Conservation (phyloP, 2,329 filamentous ascomycete genomes). For the Penicillium brevicompactum region DNA sequence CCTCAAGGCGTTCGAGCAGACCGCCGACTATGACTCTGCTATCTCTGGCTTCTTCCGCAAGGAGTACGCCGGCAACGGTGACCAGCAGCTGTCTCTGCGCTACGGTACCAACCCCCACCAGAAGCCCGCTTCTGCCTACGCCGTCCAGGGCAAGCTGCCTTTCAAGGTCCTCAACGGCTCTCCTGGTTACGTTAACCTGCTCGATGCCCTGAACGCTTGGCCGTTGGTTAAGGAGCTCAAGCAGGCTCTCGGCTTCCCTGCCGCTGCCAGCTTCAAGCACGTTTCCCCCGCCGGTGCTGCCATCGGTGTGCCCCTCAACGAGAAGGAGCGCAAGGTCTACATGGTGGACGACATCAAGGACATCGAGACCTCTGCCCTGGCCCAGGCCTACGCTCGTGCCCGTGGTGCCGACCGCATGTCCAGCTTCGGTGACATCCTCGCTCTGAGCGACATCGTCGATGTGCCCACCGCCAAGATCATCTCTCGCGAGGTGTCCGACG, state of each 20-base stretch:
- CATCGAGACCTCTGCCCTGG: slow-evolving; percentile 80
- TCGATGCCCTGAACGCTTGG: slow-evolving; percentile 97
- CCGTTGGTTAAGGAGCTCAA: slow-evolving; percentile 95
- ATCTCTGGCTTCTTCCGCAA: slow-evolving; percentile 98
- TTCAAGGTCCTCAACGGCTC: slow-evolving; percentile 91
- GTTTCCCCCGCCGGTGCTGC: slow-evolving; percentile 95
- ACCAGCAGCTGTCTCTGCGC: slow-evolving; percentile 80
- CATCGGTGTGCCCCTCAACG: slow-evolving; percentile 82
- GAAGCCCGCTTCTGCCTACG: slow-evolving; percentile 88
- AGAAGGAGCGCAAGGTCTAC: slow-evolving; percentile 93
- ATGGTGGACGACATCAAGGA: slow-evolving; percentile 95
- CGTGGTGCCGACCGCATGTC: slow-evolving; percentile 98
- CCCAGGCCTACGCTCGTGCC: slow-evolving; percentile 93
- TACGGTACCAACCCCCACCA: slow-evolving; percentile 98
- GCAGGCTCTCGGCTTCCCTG: slow-evolving; percentile 80
- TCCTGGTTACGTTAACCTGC: slow-evolving; percentile 95
- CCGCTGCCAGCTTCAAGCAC: slow-evolving; percentile 98
- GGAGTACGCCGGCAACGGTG: slow-evolving; percentile 84
- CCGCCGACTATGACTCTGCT: slow-evolving; percentile 91
- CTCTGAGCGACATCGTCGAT: slow-evolving; percentile 87
- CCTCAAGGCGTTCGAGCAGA: slow-evolving; percentile 97
- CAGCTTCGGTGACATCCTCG: slow-evolving; percentile 96
- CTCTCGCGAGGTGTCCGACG: slow-evolving; percentile 95
- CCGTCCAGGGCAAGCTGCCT: slow-evolving; percentile 73
- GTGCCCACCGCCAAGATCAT: slow-evolving; percentile 95